Evolutionary conservation across 495 filamentous ascomycete genomes (phyloP), one percentile per base, ranked within the genome.

Genomic region (Lophium mytilinum): DNA sequence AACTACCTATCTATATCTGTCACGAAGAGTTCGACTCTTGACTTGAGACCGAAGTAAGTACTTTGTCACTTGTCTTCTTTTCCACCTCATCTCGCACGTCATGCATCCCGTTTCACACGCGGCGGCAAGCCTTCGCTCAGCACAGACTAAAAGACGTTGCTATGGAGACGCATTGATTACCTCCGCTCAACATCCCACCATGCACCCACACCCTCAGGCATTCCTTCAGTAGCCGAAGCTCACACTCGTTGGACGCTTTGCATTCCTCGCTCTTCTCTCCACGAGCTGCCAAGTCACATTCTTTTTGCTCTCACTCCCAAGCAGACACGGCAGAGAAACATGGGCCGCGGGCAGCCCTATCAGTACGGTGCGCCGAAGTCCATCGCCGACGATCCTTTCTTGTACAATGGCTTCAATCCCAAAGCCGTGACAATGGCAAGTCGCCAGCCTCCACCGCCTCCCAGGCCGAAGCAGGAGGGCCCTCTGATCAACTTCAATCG

Each of bases 351-450:
- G 51, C 83, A 79, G 74, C 90, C 90, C 52, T 95, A 85, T 75
- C 75, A 94, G 71, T 95, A 94, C 72, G 80, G 84, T 64, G 68
- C 60, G 56, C 77, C 74, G 52, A 71, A 68, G 67, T 75, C 77
- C 54, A 71, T 67, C 51, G 77, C 79, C 65, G 61, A 68, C 57
- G 77, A 77, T 52, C 78, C 75, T 18, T 30, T 30, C 24, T 30
- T 30, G 24, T 77, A 74, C 36, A 75, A 86, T 36, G 65, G 69
- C 0, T 96, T 93, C 73, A 87, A 96, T 64, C 90, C 90, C 12
- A 93, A 89, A 65, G 84, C 85, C 53, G 81, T 86, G 36, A 88
- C 89, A 9, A 77, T 86, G 68, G 85, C 87, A 55, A 89, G 85
- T 69, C 83, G 73, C 64, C 72, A 79, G 58, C 76, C 73, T 30